Percentiles rank a stretch among this genome's conserved stretches.
Conservation (phyloP, 1,139 yeast species). For the Scheffersomyces titani region DNA sequence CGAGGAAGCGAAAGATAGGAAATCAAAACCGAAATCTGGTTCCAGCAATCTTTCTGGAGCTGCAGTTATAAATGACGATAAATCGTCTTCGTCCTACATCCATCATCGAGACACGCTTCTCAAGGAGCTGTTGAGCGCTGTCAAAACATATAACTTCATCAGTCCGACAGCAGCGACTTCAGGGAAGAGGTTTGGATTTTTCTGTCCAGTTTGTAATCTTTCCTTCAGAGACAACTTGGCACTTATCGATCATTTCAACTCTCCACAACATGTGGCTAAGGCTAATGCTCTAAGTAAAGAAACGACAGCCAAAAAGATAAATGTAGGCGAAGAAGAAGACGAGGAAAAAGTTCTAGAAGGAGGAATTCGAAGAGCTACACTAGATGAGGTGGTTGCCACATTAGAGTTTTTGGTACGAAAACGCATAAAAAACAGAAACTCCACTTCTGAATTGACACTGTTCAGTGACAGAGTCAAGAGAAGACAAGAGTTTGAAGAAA, state of each 20-base stretch:
- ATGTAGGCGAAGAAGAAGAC: conserved; percentile 28
- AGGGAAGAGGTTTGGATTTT: conserved; percentile 76
- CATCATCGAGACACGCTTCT: conserved; percentile 34
- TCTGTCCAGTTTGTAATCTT: conserved; percentile 76
- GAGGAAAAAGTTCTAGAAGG: conserved; percentile 34
- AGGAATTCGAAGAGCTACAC: conserved; percentile 34
- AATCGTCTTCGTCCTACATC: conserved; percentile 26
- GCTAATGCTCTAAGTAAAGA: conserved; percentile 14
- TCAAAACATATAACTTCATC: conserved; percentile 37
- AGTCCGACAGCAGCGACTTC: conserved; percentile 21
- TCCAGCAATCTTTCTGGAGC: background rate
- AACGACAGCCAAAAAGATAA: conserved; percentile 25
- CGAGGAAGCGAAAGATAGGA: conserved; percentile 39
- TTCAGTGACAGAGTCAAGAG: conserved; percentile 46
- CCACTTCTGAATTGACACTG: conserved; percentile 9
- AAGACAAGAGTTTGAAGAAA: conserved; percentile 43
- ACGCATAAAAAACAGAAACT: conserved; percentile 15
- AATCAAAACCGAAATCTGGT: conserved; percentile 8
- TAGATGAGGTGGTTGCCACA: conserved; percentile 32
- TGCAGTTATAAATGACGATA: conserved; percentile 14
- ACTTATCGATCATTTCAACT: conserved; percentile 79
- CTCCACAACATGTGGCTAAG: conserved; percentile 55
- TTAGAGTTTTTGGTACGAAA: conserved; percentile 32
- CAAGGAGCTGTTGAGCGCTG: conserved; percentile 33
- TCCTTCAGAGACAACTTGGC: conserved; percentile 82